Conservation (phyloP, 306 rosid genomes). For the Astragalus membranaceus region DNA sequence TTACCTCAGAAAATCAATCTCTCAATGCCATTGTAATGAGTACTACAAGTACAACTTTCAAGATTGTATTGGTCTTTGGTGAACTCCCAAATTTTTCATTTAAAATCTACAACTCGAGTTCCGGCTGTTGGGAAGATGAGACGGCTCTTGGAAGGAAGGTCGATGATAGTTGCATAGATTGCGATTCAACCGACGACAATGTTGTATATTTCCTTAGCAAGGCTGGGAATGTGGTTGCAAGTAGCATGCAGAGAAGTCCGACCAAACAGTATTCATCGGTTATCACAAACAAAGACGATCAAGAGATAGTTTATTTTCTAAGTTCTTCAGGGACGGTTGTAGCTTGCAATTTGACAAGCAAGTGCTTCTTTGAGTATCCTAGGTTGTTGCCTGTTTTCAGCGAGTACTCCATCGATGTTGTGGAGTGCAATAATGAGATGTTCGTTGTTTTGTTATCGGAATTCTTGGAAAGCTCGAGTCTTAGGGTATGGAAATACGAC, state of each 20-base stretch:
- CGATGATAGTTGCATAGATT: conserved; percentile 33
- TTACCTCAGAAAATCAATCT: conserved; percentile 29
- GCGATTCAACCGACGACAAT: conserved; percentile 53
- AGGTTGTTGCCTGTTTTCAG: conserved; percentile 67
- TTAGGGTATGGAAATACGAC: conserved; percentile 67
- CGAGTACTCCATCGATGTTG: conserved; percentile 87
- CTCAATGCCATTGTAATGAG: conserved; percentile 84
- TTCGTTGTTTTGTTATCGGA: conserved; percentile 76
- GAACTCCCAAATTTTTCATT: conserved; percentile 60
- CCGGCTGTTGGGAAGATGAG: conserved; percentile 67
- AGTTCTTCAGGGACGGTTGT: conserved; percentile 71
- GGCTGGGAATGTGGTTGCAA: conserved; percentile 81
- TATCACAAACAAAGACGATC: conserved; percentile 43
- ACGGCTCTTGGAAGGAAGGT: conserved; percentile 33
- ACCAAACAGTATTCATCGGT: conserved; percentile 88
- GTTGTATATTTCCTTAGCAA: conserved; percentile 81
- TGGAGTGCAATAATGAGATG: conserved; percentile 70
- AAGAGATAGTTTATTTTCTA: conserved; percentile 61
- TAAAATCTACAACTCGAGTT: conserved; percentile 45
- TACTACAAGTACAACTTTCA: conserved; percentile 19
- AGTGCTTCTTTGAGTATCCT: conserved; percentile 64
- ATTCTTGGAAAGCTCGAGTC: conserved; percentile 70
- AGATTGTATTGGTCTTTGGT: conserved; percentile 66
- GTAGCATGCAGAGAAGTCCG: conserved; percentile 91
- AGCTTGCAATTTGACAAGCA: conserved; percentile 59